These are phyloP conservation scores for Pythium aquatile DNA, from an alignment of 352 stramenopile species.

Conservation along the genomic window DNA sequence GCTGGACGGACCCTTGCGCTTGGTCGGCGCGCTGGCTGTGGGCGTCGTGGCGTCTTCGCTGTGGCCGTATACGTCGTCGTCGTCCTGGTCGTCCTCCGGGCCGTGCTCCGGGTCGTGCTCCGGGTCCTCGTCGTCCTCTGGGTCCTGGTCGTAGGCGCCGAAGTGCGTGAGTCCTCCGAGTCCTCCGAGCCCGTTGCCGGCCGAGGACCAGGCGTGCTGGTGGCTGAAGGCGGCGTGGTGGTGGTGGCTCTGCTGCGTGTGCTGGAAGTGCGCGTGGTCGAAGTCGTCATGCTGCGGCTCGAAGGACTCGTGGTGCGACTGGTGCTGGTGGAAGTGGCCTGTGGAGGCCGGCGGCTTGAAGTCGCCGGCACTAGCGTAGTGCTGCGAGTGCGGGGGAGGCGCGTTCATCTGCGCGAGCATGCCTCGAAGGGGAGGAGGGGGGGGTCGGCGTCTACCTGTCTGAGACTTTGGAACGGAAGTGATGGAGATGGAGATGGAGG, in stretches of 20 bases:
- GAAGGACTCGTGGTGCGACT: background rate
- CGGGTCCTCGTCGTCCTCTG: background rate
- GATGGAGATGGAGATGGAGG: too few relatives aligned
- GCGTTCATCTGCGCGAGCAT: conserved; percentile 22
- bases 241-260: conserved; percentile 8
- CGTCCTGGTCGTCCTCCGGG: background rate
- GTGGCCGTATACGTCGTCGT: conserved; percentile 6
- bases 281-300: conserved; percentile 15
- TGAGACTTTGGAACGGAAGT: background rate
- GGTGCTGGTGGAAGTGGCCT: background rate
- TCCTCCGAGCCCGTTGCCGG: background rate
- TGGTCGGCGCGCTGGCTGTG: background rate
- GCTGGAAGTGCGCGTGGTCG: background rate
- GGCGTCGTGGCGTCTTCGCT: background rate
- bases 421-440: background rate
- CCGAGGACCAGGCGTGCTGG: background rate
- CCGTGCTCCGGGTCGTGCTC: conserved; percentile 4
- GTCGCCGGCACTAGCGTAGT: conserved; percentile 2
- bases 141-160: conserved; percentile 4
- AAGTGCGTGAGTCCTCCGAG: background rate
- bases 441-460: background rate
- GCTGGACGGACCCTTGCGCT: conserved; percentile 35
- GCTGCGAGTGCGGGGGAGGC: conserved; percentile 1
- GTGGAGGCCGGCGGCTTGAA: conserved; percentile 12
- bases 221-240: background rate